Evolutionary conservation across 805 yeast species (phyloP).

Genomic region (Saccharomyces jurei): DNA sequence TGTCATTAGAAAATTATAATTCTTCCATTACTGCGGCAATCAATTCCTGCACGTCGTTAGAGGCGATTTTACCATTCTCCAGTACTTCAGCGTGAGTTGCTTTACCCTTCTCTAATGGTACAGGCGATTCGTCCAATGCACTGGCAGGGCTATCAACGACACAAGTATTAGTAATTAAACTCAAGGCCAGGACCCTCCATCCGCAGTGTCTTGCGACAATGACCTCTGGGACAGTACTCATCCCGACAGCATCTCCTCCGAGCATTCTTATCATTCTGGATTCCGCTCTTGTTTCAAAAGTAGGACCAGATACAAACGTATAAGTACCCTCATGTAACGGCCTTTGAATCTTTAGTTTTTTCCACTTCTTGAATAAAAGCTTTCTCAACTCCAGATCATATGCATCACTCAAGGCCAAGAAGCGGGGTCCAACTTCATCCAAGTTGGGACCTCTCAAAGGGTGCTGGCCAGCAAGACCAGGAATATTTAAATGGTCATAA

Average conservation of each 20-base stretch:
- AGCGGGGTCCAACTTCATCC: conserved; percentile 74
- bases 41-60: conserved; percentile 67
- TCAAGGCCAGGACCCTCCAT: conserved; percentile 71
- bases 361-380: conserved; percentile 47
- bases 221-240: conserved; percentile 97
- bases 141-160: conserved; percentile 62
- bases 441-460: conserved; percentile 85
- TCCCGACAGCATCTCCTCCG: conserved; percentile 94
- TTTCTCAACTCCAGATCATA: conserved; percentile 69
- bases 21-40: conserved; percentile 54
- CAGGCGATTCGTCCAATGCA: conserved; percentile 48
- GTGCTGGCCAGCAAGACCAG: conserved; percentile 84
- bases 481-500: conserved; percentile 80
- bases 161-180: conserved; percentile 79
- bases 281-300: conserved; percentile 90
- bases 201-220: conserved; percentile 87
- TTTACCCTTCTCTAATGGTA: conserved; percentile 57
- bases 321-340: conserved; percentile 80
- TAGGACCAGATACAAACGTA: conserved; percentile 83
- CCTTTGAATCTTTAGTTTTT: conserved; percentile 43
- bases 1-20: conserved; percentile 9
- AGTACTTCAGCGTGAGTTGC: conserved; percentile 92
- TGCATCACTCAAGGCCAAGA: conserved; percentile 82
- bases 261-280: conserved; percentile 58
- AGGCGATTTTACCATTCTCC: conserved; percentile 71